phyloP scores from a whole-genome alignment of 805 yeast species.

The Candida morakotiae region DNA sequence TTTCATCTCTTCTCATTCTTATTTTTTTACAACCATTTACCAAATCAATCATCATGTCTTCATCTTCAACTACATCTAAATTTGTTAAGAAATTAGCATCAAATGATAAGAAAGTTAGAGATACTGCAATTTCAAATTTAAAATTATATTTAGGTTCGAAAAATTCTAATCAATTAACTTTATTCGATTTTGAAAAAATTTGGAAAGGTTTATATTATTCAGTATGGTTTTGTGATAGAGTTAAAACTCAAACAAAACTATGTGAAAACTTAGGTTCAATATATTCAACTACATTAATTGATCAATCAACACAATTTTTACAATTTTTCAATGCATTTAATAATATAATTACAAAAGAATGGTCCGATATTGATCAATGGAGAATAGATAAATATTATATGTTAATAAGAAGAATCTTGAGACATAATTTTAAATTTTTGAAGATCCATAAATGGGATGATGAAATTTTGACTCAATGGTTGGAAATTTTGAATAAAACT shows the following conservation, averaged over 20 bases:
- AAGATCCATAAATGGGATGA: conserved; percentile 51
- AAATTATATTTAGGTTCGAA: conserved; percentile 49
- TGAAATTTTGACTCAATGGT: conserved; percentile 41
- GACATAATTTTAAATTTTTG: conserved; percentile 59
- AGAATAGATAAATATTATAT: conserved; percentile 84
- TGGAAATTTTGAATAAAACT: conserved; percentile 36
- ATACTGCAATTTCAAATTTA: conserved; percentile 64
- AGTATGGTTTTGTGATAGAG: conserved; percentile 96
- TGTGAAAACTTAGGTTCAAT: conserved; percentile 68
- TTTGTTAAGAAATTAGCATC: conserved; percentile 84
- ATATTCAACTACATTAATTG: conserved; percentile 31
- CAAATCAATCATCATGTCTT: not conserved
- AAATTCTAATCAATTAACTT: conserved; percentile 35
- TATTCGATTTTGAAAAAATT: conserved; percentile 67
- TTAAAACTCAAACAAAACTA: conserved; percentile 83
- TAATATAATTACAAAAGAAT: conserved; percentile 72
- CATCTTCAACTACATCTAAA: conserved; percentile 31
- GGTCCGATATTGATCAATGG: conserved; percentile 80
- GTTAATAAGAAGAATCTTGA: conserved; percentile 72
- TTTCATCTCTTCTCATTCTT: conserved; percentile 3
- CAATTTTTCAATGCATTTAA: conserved; percentile 73
- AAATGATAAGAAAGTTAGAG: conserved; percentile 72
- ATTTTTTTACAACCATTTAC: not conserved
- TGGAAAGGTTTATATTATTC: conserved; percentile 96
- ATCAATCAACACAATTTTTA: conserved; percentile 39